Evolutionary conservation across 2,329 filamentous ascomycete species (phyloP), one percentile per base, ranked within the genome.

Genomic region (Trichoderma aggressivum): DNA sequence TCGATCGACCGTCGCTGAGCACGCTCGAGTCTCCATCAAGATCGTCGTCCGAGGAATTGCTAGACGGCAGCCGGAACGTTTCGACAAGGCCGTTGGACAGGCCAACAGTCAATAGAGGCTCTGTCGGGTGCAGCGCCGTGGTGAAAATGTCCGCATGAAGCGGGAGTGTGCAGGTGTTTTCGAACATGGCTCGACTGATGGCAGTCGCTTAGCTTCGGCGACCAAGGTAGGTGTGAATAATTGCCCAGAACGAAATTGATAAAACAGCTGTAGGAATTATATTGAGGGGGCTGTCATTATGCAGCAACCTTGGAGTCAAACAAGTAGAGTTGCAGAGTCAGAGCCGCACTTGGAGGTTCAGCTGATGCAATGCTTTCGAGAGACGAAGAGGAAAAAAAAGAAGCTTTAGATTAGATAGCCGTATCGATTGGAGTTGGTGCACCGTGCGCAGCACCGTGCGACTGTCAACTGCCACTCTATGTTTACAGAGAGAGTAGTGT

Each of bases 101-200:
- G 18, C 96, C 96, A 61, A 97, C 92, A 0, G 94, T 92, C 73
- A 99, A 86, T 64, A 99, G 84, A 16, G 95, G 93, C 79, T 94
- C 90, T 1, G 87, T 88, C 1, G 96, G 94, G 79, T 99, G 96
- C 24, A 97, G 85, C 14, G 91, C 92, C 81, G 97, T 94, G 1
- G 93, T 83, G 83, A 99, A 98, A 77, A 99, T 86, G 78, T 98
- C 96, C 71, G 92, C 88, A 71, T 89, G 88, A 60, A 98, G 89
- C 74, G 94, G 94, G 59, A 98, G 89, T 30, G 92, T 94, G 86
- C 95, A 98, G 74, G 97, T 88, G 74, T 94, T 97, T 81, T 98
- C 94, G 79, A 97, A 93, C 93, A 97, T 97, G 77, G 60, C 30
- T 66, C 43, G 47, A 34, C 7, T 24, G 39, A 50, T 5, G 26